Evolutionary conservation across 768 basidiomycete species (phyloP).

Genomic region (Pleurotus djamor): DNA sequence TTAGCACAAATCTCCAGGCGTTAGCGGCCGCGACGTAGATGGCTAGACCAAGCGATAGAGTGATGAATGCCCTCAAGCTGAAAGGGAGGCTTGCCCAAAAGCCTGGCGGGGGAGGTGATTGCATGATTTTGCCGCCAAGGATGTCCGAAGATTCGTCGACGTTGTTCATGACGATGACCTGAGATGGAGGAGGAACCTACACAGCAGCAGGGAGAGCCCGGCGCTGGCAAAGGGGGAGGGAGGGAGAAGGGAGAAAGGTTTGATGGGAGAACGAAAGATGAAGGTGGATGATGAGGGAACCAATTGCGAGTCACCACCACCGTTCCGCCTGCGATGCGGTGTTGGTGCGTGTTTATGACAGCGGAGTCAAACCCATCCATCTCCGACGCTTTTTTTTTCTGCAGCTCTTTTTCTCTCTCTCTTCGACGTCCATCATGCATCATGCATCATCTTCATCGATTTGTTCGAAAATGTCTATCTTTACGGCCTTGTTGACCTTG

Average conservation of each 20-base stretch:
- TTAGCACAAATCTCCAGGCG: slow-evolving; percentile 44
- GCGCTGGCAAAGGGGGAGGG: slow-evolving; percentile 13
- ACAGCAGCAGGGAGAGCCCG: background rate
- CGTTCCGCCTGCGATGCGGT: background rate
- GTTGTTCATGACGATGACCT: slow-evolving; percentile 39
- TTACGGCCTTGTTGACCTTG: too few relatives aligned
- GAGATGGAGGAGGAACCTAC: background rate
- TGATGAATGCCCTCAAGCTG: slow-evolving; percentile 32
- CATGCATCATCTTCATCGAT: background rate
- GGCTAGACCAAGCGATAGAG: slow-evolving; percentile 31
- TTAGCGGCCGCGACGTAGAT: slow-evolving; percentile 33
- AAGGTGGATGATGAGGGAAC: slow-evolving; percentile 18
- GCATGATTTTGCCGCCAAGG: slow-evolving; percentile 55
- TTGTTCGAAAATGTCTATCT: background rate
- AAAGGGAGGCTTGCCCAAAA: slow-evolving; percentile 36
- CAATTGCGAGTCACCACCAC: background rate
- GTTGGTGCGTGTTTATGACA: background rate
- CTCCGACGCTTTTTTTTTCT: background rate
- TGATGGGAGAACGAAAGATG: slow-evolving; percentile 33
- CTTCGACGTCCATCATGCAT: background rate
- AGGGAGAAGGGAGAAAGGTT: slow-evolving; percentile 20
- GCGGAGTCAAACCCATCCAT: background rate
- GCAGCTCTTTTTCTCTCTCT: background rate
- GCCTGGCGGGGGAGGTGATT: slow-evolving; percentile 25
- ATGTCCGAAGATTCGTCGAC: slow-evolving; percentile 71